Evolutionary conservation across 305 asterid species (phyloP), one percentile per base, ranked within the genome.

Genomic region (Ilex paraguariensis): DNA sequence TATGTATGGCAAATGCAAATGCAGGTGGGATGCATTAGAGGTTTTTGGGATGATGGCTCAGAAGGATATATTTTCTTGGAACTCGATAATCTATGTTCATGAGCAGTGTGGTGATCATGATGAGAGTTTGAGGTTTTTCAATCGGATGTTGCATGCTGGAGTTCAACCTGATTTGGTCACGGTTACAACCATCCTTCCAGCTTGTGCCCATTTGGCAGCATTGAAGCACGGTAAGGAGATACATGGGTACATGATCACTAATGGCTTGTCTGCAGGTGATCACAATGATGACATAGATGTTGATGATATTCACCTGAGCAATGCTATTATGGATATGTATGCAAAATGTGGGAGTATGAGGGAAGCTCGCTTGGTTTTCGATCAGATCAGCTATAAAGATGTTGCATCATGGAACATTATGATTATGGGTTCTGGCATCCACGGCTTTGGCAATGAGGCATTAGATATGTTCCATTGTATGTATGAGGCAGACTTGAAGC

Each of bases 301-400:
- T 32, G 51, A 60, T 56, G 71, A 69, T 66, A 73, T 84, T 0
- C 69, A 72, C 73, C 74, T 72, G 3, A 70, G 61, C 57, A 91
- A 91, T 73, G 82, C 98, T 56, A 66, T 91, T 51, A 77, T 88
- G 92, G 96, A 88, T 76, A 86, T 88, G 98, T 91, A 91, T 65
- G 85, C 84, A 54, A 88, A 91, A 75, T 91, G 95, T 45, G 96
- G 95, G 64, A 76, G 89, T 48, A 68, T 87, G 83, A 81, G 86
- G 68, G 95, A 86, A 60, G 90, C 95, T 28, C 76, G 61, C 21
- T 58, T 68, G 59, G 74, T 83, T 64, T 91, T 87, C 53, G 86
- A 91, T 64, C 67, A 48, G 73, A 82, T 76, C 78, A 68, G 57
- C 59, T 46, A 54, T 31, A 88, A 73, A 71, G 96, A 88, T 71